Conservation (phyloP, 2,329 filamentous ascomycete species). For the Pseudogymnoascus verrucosus region DNA sequence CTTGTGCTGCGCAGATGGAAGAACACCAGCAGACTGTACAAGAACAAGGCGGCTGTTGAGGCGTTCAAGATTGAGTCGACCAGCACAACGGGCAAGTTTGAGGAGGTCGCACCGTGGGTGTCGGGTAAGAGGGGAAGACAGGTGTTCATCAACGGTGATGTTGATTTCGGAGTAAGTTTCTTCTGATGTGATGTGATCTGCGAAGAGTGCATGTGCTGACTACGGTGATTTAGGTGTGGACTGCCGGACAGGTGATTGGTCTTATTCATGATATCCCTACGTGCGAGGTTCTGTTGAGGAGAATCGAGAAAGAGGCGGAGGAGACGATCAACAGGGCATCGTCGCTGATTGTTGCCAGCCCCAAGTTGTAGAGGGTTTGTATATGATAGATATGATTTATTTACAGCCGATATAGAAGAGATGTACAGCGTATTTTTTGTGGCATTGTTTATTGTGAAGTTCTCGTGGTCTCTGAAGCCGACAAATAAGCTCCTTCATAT, state of each 20-base stretch:
- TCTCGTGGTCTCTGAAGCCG: not conserved
- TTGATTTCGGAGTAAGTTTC: conserved; percentile 72
- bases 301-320: conserved; percentile 72
- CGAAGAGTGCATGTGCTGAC: conserved; percentile 12
- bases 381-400: conserved; percentile 4
- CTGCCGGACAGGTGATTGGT: conserved; percentile 89
- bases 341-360: conserved; percentile 44
- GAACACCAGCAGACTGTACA: conserved; percentile 83
- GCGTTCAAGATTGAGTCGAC: conserved; percentile 77
- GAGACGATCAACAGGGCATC: conserved; percentile 53
- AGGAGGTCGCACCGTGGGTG: conserved; percentile 77
- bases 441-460: not conserved
- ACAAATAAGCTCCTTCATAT: not conserved
- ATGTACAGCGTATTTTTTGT: not conserved
- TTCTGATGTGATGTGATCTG: not conserved
- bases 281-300: conserved; percentile 57
- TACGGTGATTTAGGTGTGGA: conserved; percentile 65
- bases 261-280: conserved; percentile 77
- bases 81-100: conserved; percentile 78
- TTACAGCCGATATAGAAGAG: conserved; percentile 1
- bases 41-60: conserved; percentile 78
- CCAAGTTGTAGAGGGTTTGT: conserved; percentile 44
- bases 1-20: conserved; percentile 83
- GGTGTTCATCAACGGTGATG: conserved; percentile 88
- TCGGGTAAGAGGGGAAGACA: conserved; percentile 85